Base-by-base conservation (phyloP, 2,329 filamentous ascomycete genomes). In the Pseudogymnoascus sp. region DNA sequence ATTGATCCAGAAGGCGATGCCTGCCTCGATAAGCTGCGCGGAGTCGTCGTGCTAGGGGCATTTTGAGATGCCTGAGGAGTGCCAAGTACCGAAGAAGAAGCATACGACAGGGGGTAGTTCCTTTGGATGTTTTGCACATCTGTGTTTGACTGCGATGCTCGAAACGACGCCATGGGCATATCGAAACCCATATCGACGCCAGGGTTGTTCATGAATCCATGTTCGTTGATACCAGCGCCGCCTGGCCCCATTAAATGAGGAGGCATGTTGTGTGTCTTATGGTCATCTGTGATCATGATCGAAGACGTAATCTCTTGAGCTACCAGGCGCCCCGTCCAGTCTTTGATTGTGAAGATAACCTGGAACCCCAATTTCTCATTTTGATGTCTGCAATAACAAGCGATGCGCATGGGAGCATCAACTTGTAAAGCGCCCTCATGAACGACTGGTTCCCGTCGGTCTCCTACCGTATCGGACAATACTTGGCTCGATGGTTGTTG, bases 221-320 rank as follows among this genome's bases (percentile, higher is more conserved):
- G 74, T 38, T 73, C 73, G 35, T 60, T 60, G 21, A 44, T 14
- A 21, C 42, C 42, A 18, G 21, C 37, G 16, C 28, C 28, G 31
- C 14, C 44, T 25, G 44, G 75, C 4, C 35, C 38, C 67, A 47
- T 73, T 21, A 25, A 18, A 18, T 16, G 35, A 60, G 79, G 75
- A 60, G 79, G 75, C 60, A 80, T 74, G 64, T 76, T 74, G 69
- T 91, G 89, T 6, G 91, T 96, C 78, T 97, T 97, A 78, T 97
- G 93, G 71, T 99, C 93, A 73, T 99, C 93, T 1, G 94, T 97
- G 67, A 97, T 97, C 83, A 97, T 93, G 67, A 97, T 96, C 0
- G 91, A 90, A 63, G 88, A 86, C 18, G 91, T 91, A 67, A 96
- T 88, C 61, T 87, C 85, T 75, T 99, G 93, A 5, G 91, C 90